Evolutionary conservation across 768 basidiomycete genomes (phyloP).

Genomic region (Boletus patriciae): DNA sequence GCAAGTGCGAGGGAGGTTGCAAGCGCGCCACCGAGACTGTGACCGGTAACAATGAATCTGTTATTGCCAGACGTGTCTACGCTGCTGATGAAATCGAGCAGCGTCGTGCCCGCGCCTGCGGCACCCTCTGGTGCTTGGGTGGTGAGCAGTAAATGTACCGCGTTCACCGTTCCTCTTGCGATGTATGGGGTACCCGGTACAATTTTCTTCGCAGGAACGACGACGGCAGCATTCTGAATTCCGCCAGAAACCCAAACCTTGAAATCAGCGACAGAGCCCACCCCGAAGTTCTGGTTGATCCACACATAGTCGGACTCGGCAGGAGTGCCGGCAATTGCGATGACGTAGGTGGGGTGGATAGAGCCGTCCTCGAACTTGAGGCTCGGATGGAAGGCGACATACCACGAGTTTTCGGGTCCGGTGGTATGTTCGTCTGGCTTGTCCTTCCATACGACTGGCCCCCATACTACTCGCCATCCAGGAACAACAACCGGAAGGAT

Average conservation of each 20-base stretch:
- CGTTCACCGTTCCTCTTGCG: neutral
- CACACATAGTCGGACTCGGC: neutral
- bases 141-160: conserved; percentile 4
- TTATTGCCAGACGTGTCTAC: neutral
- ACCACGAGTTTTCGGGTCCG: conserved; percentile 19
- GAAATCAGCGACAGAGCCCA: conserved; percentile 12
- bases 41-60: conserved; percentile 9
- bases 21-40: conserved; percentile 7
- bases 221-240: neutral
- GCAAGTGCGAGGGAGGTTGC: conserved; percentile 14
- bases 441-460: conserved; percentile 18
- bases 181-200: neutral
- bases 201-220: neutral
- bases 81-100: conserved; percentile 6
- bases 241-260: conserved; percentile 5
- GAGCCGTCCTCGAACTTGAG: conserved; percentile 13
- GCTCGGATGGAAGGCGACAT: conserved; percentile 8
- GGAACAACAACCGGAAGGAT: neutral
- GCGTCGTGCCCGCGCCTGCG: neutral
- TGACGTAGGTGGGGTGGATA: conserved; percentile 6
- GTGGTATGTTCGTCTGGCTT: neutral
- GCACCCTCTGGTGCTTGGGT: neutral
- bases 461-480: conserved; percentile 12
- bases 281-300: conserved; percentile 3
- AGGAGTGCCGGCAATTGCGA: conserved; percentile 15